phyloP scores from a whole-genome alignment of 441 rosid species.

The Dalechampia spathulata region DNA sequence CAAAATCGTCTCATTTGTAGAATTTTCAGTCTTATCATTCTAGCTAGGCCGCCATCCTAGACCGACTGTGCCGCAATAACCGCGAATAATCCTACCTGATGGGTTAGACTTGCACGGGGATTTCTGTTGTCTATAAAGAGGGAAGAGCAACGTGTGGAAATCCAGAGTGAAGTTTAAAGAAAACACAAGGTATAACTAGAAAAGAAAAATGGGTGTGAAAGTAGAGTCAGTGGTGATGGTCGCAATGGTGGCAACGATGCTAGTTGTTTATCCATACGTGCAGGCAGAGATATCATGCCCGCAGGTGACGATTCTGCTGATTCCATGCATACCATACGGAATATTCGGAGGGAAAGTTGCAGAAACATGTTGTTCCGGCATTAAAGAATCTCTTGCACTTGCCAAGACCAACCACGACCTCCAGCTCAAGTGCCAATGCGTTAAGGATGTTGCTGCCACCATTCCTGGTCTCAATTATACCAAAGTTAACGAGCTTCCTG shows the following conservation, averaged over 20 bases:
- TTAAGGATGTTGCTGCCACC: conserved; percentile 24
- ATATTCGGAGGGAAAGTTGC: conserved; percentile 22
- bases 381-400: conserved; percentile 22
- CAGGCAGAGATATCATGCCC: conserved; percentile 25
- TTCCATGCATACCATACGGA: conserved; percentile 31
- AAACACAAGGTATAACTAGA: too few species aligned
- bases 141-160: too few species aligned
- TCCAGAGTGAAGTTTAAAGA: too few species aligned
- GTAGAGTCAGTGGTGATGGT: neutral
- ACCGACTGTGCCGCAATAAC: too few species aligned
- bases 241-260: neutral
- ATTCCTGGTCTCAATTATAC: conserved; percentile 33
- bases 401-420: conserved; percentile 24
- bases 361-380: conserved; percentile 22
- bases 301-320: conserved; percentile 17
- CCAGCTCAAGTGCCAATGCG: conserved; percentile 22
- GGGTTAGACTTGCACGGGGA: too few species aligned
- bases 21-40: too few species aligned
- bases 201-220: too few species aligned
- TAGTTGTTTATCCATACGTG: neutral
- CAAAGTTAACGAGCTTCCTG: conserved; percentile 28
- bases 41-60: too few species aligned
- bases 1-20: too few species aligned
- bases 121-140: too few species aligned
- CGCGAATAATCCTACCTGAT: too few species aligned